phyloP scores from a whole-genome alignment of 345 rosid genomes.

The Eucalyptus polybractea region DNA sequence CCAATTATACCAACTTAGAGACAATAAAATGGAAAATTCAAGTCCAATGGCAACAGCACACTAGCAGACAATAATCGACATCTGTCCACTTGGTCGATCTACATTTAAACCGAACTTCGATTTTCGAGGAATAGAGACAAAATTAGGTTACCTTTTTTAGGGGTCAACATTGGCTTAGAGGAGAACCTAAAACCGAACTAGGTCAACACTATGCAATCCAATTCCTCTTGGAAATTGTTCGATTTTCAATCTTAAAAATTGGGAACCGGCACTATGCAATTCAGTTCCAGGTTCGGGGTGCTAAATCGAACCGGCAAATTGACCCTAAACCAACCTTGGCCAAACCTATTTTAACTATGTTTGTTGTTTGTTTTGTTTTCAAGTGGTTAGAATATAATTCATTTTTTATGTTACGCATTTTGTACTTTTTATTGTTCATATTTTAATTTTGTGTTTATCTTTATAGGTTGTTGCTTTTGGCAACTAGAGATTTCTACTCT shows the following conservation, averaged over 20 bases:
- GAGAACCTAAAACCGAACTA: too few species aligned
- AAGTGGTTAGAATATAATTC: too few species aligned
- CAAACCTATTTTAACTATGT: not conserved
- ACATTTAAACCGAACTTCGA: not conserved
- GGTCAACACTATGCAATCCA: not conserved
- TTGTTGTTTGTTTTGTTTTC: not conserved
- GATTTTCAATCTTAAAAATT: not conserved
- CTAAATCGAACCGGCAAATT: too few species aligned
- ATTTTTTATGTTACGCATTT: too few species aligned
- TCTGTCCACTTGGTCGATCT: not conserved
- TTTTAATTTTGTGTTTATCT: too few species aligned
- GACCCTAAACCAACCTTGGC: not conserved
- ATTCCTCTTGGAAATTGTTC: too few species aligned
- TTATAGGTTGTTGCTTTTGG: not conserved
- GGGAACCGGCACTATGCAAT: fast-evolving
- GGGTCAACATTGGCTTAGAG: not conserved
- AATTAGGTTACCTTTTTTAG: not conserved
- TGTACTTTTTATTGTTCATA: too few species aligned
- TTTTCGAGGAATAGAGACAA: not conserved
- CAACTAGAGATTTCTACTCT: not conserved
- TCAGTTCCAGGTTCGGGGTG: not conserved
- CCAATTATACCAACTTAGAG: not conserved
- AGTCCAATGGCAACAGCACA: not conserved
- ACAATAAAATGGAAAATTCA: not conserved
- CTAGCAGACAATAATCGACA: not conserved